These are phyloP conservation scores for Triticum aestivum DNA, from an alignment of 176 grass and related monocot genomes.

Conservation along the genomic window IWGSC_CS_RefSeq_v2.1 NC_057801.1:527781948-527782447, in stretches of 20 bases:
- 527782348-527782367: background rate
- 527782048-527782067: slow-evolving; percentile 80
- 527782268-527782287: background rate
- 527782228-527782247: background rate
- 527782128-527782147: background rate
- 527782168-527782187: background rate
- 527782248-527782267: background rate
- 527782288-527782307: background rate
- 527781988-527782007: slow-evolving; percentile 85
- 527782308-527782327: background rate
- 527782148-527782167: background rate
- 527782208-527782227: background rate
- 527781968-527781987: slow-evolving; percentile 93
- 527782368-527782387: background rate
- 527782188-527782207: background rate
- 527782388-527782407: too few species aligned
- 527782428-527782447: background rate
- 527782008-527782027: slow-evolving; percentile 73
- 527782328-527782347: background rate
- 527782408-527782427: too few species aligned
- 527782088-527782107: background rate
- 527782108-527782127: slow-evolving; percentile 6
- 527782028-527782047: slow-evolving; percentile 96
- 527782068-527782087: background rate
- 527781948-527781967: slow-evolving; percentile 93